Evolutionary conservation across 2,329 filamentous ascomycete species (phyloP).

Genomic region (Neurospora sp.): DNA sequence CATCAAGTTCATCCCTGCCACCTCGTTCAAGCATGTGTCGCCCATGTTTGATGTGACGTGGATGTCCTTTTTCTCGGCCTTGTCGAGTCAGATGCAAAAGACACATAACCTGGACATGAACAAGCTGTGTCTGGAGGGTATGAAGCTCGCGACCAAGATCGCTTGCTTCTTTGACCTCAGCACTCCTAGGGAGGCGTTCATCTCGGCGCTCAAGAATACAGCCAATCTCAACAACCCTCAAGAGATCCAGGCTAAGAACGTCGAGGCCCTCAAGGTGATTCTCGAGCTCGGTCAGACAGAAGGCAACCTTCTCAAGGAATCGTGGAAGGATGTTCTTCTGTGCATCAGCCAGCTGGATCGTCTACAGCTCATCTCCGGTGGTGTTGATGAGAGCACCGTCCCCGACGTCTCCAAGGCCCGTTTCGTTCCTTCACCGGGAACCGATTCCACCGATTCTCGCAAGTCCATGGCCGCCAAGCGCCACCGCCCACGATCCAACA

Average conservation of each 20-base stretch:
- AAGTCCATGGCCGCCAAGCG: slow-evolving; percentile 53
- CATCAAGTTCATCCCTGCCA: slow-evolving; percentile 79
- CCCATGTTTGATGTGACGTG: slow-evolving; percentile 98
- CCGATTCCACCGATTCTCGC: slow-evolving; percentile 46
- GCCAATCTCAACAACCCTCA: slow-evolving; percentile 94
- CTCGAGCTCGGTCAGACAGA: slow-evolving; percentile 89
- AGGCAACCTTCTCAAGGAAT: slow-evolving; percentile 78
- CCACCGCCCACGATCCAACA: slow-evolving; percentile 41
- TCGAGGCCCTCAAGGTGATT: slow-evolving; percentile 85
- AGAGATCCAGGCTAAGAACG: slow-evolving; percentile 91
- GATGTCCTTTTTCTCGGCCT: slow-evolving; percentile 96
- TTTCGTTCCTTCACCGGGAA: slow-evolving; percentile 49
- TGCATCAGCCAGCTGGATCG: slow-evolving; percentile 94
- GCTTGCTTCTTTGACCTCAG: slow-evolving; percentile 88
- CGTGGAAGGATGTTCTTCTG: slow-evolving; percentile 92
- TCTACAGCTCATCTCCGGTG: slow-evolving; percentile 87
- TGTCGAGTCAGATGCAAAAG: slow-evolving; percentile 89
- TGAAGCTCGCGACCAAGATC: slow-evolving; percentile 88
- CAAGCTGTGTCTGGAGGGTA: slow-evolving; percentile 85
- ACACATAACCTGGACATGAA: slow-evolving; percentile 88
- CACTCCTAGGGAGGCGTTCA: slow-evolving; percentile 90
- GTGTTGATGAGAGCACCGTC: slow-evolving; percentile 84
- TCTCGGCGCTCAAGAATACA: slow-evolving; percentile 83
- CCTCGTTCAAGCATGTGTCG: slow-evolving; percentile 87
- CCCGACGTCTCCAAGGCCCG: slow-evolving; percentile 85